Evolutionary conservation across 1,139 yeast species (phyloP), one percentile per base, ranked within the genome.

Genomic region (Lodderomyces orthopsilosis): DNA sequence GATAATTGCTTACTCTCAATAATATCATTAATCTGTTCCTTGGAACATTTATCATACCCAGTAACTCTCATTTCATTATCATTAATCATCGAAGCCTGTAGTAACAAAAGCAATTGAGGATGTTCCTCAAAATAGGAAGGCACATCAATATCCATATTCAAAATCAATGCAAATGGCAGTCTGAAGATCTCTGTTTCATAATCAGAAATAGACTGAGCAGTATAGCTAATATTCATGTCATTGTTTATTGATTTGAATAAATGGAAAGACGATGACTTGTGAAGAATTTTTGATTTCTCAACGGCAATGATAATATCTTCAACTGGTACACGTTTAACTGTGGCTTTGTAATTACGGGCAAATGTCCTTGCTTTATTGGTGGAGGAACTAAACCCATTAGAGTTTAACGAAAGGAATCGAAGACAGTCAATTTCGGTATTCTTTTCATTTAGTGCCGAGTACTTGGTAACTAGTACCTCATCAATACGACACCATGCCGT

Each of bases 251-350:
- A 35, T 52, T 77, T 81, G 68, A 91, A 91, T 27, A 91, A 66
- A 65, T 91, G 97, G 62, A 91, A 89, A 3, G 96, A 91, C 42
- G 89, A 86, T 2, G 83, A 75, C 56, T 91, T 91, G 58, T 83
- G 81, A 45, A 90, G 66, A 27, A 91, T 81, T 51, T 80, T 83
- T 0, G 96, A 90, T 58, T 90, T 90, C 47, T 85, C 81, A 6
- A 88, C 63, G 36, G 85, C 65, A 41, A 83, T 85, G 19, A 86
- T 77, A 23, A 90, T 75, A 49, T 51, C 33, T 44, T 38, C 12
- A 33, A 46, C 36, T 42, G 35, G n/a, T 5, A 9, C 6, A 13
- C 32, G 32, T 24, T 42, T 14, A 34, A 52, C 40, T 38, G 46
- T 32, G 44, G 40, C 32, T 17, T 34, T 21, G 28, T 46, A 38